Base-by-base conservation (phyloP, 805 yeast species). In the Yamadazyma philogaea region DNA sequence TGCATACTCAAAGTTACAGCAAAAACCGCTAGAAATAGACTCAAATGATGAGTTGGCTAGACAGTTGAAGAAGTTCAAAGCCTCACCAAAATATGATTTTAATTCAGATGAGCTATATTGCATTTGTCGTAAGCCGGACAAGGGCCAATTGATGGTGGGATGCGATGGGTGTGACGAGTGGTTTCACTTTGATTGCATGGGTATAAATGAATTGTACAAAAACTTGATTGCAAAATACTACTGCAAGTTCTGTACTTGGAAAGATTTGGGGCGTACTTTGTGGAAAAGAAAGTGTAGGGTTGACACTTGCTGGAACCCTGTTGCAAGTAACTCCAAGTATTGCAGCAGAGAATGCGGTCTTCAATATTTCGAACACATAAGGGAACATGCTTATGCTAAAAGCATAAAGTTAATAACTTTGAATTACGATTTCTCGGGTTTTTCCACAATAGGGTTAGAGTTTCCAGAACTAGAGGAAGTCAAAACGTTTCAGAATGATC, bases 121-220 rank as follows among this genome's bases (percentile, higher is more conserved):
- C 58, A 63, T 82, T 0, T 89, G 97, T 59, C 72, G 93, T 30
- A 75, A 74, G 46, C 84, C 88, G 0, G 96, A 90, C 54, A 93
- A 90, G 1, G 74, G 72, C 2, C 82, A 79, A 44, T 65, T 89
- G 57, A 90, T 90, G 97, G 84, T 90, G n/a, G 87, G 85, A 0
- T 89, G 97, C 59, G 96, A 89, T 58, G 90, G 87, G 5, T 90
- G 97, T 63, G 96, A 88, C 55, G 96, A 87, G 45, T 90, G 97
- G 97, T 90, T 75, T 57, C 97, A 90, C 62, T 87, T 89, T 61
- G 67, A 65, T 35, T 90, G 97, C 58, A 77, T 89, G 74, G 73
- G 72, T 40, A 57, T 88, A 28, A 72, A 80, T 39, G 59, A 57
- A 7, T 62, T 68, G 41, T 75, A 74, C 53, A 72, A 77, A 44